A percentile compares a stretch with the other conserved stretches of the same genome.
phyloP scores from a whole-genome alignment of 1,139 yeast species.

The Blastobotrys capitulatus region DNA sequence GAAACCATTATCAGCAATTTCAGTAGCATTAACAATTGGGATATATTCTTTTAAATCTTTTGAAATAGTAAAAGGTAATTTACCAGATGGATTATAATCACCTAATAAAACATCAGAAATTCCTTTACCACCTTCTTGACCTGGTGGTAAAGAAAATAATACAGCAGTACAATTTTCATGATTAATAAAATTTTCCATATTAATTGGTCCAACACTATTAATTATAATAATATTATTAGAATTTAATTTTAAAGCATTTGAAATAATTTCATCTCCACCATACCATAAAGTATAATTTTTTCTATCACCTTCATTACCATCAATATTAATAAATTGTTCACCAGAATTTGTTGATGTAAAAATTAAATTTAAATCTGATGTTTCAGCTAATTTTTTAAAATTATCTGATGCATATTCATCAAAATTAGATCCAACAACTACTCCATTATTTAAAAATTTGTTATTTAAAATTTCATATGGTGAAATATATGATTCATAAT shows the following conservation, averaged over 20 bases:
- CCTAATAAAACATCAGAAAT: constrained; percentile 52
- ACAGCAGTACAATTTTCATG: constrained; percentile 55
- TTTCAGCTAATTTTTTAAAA: constrained; percentile 38
- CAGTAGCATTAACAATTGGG: constrained; percentile 39
- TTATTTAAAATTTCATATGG: constrained; percentile 12
- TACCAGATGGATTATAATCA: constrained; percentile 55
- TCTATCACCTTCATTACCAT: constrained; percentile 54
- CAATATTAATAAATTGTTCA: constrained; percentile 54
- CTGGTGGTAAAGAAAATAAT: constrained; percentile 51
- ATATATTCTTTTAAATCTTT: constrained; percentile 45
- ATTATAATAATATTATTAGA: constrained; percentile 53
- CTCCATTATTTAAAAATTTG: constrained; percentile 18
- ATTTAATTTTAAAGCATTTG: constrained; percentile 44
- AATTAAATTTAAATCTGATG: constrained; percentile 49
- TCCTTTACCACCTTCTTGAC: constrained; percentile 48
- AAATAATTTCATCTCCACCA: constrained; percentile 52
- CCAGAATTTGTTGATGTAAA: constrained; percentile 47
- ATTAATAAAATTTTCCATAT: constrained; percentile 47
- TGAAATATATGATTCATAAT: constrained; percentile 10
- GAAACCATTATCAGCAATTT: constrained; percentile 24
- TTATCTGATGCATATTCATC: constrained; percentile 9
- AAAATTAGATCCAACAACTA: constrained; percentile 22
- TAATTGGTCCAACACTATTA: constrained; percentile 55
- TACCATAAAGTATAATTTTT: constrained; percentile 54
- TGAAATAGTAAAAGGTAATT: constrained; percentile 59